Percentiles rank a stretch among this genome's conserved stretches.
Conservation (phyloP, 2,329 filamentous ascomycete genomes). For the Aspergillus quadrilineatus region DNA sequence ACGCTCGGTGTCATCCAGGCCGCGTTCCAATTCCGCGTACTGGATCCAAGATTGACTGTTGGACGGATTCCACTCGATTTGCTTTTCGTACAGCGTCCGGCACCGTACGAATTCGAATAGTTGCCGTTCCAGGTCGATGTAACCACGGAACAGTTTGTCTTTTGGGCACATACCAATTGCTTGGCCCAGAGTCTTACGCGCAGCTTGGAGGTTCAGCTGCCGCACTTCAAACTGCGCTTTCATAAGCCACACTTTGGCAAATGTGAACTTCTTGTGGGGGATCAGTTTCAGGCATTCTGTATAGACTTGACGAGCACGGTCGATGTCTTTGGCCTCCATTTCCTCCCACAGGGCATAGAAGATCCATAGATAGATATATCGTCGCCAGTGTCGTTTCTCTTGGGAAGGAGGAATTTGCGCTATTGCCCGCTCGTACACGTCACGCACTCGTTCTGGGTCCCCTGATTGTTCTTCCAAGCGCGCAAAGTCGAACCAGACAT, state of each 20-base stretch:
- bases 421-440: slow-evolving; percentile 93
- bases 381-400: slow-evolving; percentile 94
- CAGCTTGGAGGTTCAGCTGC: slow-evolving; percentile 74
- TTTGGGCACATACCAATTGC: slow-evolving; percentile 95
- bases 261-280: slow-evolving; percentile 95
- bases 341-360: slow-evolving; percentile 98
- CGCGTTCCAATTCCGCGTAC: slow-evolving; percentile 89
- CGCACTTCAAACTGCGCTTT: slow-evolving; percentile 92
- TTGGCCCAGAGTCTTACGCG: slow-evolving; percentile 84
- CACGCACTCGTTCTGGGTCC: slow-evolving; percentile 78
- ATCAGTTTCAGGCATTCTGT: slow-evolving; percentile 81
- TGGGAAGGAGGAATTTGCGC: slow-evolving; percentile 92
- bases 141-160: slow-evolving; percentile 90
- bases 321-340: slow-evolving; percentile 73
- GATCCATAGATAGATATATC: slow-evolving; percentile 97
- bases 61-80: slow-evolving; percentile 84
- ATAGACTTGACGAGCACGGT: slow-evolving; percentile 85
- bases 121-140: slow-evolving; percentile 88
- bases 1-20: slow-evolving; percentile 84
- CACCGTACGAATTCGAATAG: slow-evolving; percentile 93
- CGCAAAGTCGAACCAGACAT: slow-evolving; percentile 95
- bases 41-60: slow-evolving; percentile 96
- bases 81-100: slow-evolving; percentile 88
- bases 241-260: slow-evolving; percentile 92
- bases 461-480: slow-evolving; percentile 83